Percentiles rank a stretch among this genome's conserved stretches.
Conservation (phyloP, 2,329 filamentous ascomycete species). For the Fonsecaea erecta region DNA sequence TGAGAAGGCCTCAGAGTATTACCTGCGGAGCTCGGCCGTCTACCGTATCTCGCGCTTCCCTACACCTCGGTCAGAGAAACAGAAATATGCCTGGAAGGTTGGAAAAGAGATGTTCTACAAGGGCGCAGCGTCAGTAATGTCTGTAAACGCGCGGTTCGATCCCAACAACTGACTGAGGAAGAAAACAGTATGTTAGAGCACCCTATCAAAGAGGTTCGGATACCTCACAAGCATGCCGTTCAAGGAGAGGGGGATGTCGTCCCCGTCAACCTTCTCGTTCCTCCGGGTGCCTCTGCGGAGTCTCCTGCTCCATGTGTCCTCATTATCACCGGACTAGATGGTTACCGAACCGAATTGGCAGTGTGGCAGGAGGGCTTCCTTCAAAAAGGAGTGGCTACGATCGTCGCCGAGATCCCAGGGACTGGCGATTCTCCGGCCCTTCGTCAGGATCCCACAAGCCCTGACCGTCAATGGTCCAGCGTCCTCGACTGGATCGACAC, state of each 20-base stretch:
- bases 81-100: constrained; percentile 37
- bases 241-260: constrained; percentile 61
- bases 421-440: constrained; percentile 71
- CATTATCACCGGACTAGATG: constrained; percentile 64
- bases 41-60: constrained; percentile 76
- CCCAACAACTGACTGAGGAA: constrained; percentile 16
- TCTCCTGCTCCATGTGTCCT: constrained; percentile 58
- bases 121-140: constrained; percentile 34
- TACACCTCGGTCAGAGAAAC: constrained; percentile 35
- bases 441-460: constrained; percentile 61
- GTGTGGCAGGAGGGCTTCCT: constrained; percentile 37
- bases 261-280: constrained; percentile 68
- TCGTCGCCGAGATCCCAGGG: constrained; percentile 69
- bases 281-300: constrained; percentile 49
- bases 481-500: constrained; percentile 60
- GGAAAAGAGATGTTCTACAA: constrained; percentile 39
- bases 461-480: constrained; percentile 60
- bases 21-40: constrained; percentile 67
- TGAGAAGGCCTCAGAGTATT: constrained; percentile 58
- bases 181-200: constrained; percentile 38
- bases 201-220: constrained; percentile 65
- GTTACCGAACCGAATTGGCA: constrained; percentile 59
- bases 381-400: constrained; percentile 56
- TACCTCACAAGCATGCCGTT: constrained; percentile 62
- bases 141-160: not conserved